Percentiles rank a stretch among this genome's conserved stretches.
phyloP scores from a whole-genome alignment of 2,329 filamentous ascomycete species.

The Aspergillus tamarii region DNA sequence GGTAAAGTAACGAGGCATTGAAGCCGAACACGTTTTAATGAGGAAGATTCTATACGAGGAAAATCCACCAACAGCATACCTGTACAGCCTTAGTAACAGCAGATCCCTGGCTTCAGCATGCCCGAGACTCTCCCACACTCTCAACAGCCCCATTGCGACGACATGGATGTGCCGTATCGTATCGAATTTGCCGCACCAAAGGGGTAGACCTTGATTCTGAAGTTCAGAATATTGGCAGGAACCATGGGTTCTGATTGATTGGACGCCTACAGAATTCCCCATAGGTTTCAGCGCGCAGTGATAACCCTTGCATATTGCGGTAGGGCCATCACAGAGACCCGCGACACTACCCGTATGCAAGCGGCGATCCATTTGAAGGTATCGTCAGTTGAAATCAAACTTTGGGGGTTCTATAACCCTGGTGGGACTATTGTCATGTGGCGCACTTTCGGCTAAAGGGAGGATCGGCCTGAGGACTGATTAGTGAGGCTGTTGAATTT shows the following conservation, averaged over 20 bases:
- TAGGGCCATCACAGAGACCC: neutral
- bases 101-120: neutral
- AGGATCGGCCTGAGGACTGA: neutral
- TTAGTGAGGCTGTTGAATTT: neutral
- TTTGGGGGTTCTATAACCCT: neutral
- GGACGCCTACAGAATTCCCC: neutral
- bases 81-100: neutral
- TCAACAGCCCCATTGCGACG: neutral
- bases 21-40: no score
- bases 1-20: no score
- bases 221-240: neutral
- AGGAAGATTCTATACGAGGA: neutral
- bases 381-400: neutral
- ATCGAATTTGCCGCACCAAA: neutral
- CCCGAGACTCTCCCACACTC: neutral
- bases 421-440: conserved; percentile 3
- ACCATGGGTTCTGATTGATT: neutral
- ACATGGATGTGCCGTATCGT: neutral
- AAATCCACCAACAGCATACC: neutral
- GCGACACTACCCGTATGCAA: neutral
- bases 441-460: neutral
- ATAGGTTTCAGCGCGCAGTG: neutral
- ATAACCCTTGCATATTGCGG: neutral
- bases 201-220: neutral
- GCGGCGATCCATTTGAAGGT: neutral